Evolutionary conservation across 331 rosid genomes (phyloP).

Genomic region (Quercus lobata): DNA sequence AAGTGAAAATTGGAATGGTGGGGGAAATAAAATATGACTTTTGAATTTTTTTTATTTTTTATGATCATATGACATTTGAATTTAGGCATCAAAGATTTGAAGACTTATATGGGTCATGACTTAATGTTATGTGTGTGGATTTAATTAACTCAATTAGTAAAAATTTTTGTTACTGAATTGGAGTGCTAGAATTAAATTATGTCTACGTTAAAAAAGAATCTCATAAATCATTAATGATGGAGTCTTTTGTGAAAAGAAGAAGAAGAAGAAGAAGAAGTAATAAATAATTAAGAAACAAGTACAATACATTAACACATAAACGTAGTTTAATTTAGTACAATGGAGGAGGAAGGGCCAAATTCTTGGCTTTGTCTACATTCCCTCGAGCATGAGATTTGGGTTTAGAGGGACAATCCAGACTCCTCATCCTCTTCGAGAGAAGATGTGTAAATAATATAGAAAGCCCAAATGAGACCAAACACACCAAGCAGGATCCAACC

Average conservation of each 20-base stretch:
- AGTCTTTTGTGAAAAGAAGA: background rate
- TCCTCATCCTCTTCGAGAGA: constrained; percentile 92
- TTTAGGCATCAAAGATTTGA: too few species aligned
- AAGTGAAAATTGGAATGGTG: too few species aligned
- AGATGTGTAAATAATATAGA: constrained; percentile 53
- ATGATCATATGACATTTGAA: too few species aligned
- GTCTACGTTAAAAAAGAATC: too few species aligned
- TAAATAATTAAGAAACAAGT: background rate
- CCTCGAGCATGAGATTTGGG: background rate
- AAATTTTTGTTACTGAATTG: accelerated
- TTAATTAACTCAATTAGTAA: too few species aligned
- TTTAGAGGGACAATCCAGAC: constrained; percentile 82
- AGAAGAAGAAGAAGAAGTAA: background rate
- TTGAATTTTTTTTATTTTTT: too few species aligned
- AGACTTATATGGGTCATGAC: too few species aligned
- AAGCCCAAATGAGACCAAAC: constrained; percentile 74
- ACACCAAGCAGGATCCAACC: constrained; percentile 81
- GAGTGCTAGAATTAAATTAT: too few species aligned
- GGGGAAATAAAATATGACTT: too few species aligned
- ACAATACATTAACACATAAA: background rate
- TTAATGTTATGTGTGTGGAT: too few species aligned
- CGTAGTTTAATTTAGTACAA: constrained; percentile 17
- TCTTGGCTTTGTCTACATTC: constrained; percentile 23
- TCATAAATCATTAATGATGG: background rate
- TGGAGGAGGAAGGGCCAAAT: constrained; percentile 1